Conservation (phyloP, 2,329 filamentous ascomycete genomes). For the Rutstroemia sp. region DNA sequence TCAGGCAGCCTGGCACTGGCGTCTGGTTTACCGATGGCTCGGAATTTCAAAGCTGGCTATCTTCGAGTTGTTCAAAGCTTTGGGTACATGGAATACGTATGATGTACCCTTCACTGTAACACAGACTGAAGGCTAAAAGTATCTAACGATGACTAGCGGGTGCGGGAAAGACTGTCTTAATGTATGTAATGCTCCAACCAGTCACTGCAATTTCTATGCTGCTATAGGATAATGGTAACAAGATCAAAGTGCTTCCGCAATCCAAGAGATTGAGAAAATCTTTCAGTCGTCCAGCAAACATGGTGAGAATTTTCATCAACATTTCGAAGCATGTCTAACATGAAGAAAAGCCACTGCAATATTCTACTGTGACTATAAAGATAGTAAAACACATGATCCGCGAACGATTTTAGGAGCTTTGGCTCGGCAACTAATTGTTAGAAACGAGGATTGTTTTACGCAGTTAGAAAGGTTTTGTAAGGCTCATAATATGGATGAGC, state of each 20-base stretch:
- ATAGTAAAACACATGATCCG: not conserved
- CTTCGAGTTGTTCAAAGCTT: slow-evolving; percentile 7
- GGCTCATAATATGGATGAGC: not conserved
- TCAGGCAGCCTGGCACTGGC: slow-evolving; percentile 16
- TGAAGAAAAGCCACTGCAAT: not conserved
- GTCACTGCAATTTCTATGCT: not conserved
- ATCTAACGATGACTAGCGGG: slow-evolving; percentile 8
- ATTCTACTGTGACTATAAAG: slow-evolving; percentile 9
- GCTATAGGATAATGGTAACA: not conserved
- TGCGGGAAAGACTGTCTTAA: slow-evolving; percentile 18
- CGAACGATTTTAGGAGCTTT: slow-evolving; percentile 18
- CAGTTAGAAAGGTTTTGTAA: slow-evolving; percentile 11
- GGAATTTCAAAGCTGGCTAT: slow-evolving; percentile 12
- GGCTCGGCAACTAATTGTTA: slow-evolving; percentile 22
- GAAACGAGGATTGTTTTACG: slow-evolving; percentile 19
- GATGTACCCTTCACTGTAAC: not conserved
- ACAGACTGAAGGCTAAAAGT: not conserved
- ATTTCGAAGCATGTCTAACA: not conserved
- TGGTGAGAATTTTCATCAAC: not conserved
- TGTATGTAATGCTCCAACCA: not conserved
- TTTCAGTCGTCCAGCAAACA: too few relatives aligned
- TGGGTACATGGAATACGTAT: slow-evolving; percentile 20
- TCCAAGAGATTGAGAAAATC: slow-evolving; percentile 3
- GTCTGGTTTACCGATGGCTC: slow-evolving; percentile 17
- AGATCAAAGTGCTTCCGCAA: slow-evolving; percentile 3